Base-by-base conservation (phyloP, 2,329 filamentous ascomycete genomes). In the Akanthomyces dipterigenus region DNA sequence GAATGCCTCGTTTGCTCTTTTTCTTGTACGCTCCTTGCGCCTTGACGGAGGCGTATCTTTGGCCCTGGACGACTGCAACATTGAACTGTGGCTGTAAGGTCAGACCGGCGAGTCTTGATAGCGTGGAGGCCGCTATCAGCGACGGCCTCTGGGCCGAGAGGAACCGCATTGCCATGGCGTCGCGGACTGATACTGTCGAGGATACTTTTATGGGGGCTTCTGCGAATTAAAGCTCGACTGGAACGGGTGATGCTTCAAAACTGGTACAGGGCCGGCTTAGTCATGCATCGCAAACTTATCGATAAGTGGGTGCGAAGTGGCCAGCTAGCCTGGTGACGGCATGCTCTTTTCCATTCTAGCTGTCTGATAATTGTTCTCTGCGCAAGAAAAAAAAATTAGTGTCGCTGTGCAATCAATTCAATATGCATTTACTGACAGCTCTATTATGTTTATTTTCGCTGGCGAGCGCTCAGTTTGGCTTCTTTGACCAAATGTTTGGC, bases 401-500 rank as follows among this genome's bases (percentile, higher is more conserved):
- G 7, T 14, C 1, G 14, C 3, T 1, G 14, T 3, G 63, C 69
- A 62, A 61, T 70, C 14, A 60, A 62, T 57, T 60, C 64, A 28
- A 38, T 2, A 62, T 62, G 61, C 61, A 24, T 34, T 54, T 73
- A 40, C 64, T 71, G n/a, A 60, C 82, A 56, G 68, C 82, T 49
- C 66, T 86, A 22, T 72, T 91, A 18, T 77, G 89, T 55, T 73
- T 91, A 31, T 71, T 90, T 63, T 76, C 84, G 64, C 75, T 84
- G 18, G 86, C 81, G 4, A 78, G 82, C 62, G 91, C 91, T 12
- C 93, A 98, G 76, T 98, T 98, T 75, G 89, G 71, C 65, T 96
- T 99, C 83, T 99, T 98, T 77, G 93, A 97, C 73, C 91, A 98
- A 70, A 96, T 98, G 91, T 98, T 99, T 74, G 83, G 86, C 68